Conservation (phyloP, 176 grass and related monocot genomes). For the Urochloa ruziziensis region DNA sequence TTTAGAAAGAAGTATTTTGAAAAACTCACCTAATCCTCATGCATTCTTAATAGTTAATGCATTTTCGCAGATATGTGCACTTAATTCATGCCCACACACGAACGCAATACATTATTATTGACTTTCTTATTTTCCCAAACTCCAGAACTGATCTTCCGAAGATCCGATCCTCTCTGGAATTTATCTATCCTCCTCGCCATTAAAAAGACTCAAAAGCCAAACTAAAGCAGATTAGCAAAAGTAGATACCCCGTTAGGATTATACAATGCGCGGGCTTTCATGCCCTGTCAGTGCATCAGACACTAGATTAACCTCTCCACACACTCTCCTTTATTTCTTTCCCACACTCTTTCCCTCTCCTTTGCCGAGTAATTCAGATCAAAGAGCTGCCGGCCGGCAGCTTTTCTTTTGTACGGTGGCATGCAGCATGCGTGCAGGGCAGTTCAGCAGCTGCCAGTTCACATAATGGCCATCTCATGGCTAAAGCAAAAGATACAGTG, state of each 20-base stretch:
- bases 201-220: neutral
- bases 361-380: conserved; percentile 5
- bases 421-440: conserved; percentile 24
- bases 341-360: neutral
- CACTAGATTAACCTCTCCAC: conserved; percentile 10
- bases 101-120: neutral
- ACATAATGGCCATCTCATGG: conserved; percentile 42
- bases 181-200: neutral
- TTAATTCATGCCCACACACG: neutral
- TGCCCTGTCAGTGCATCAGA: conserved; percentile 4
- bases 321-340: neutral
- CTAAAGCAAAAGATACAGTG: conserved; percentile 2
- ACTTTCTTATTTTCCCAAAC: neutral
- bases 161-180: neutral
- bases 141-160: neutral
- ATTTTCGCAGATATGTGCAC: no score
- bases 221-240: conserved; percentile 15
- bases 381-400: neutral
- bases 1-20: no score
- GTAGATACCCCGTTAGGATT: conserved; percentile 28
- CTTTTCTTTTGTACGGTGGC: conserved; percentile 1
- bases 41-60: neutral
- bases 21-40: no score
- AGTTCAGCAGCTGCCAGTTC: conserved; percentile 29
- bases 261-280: conserved; percentile 2